phyloP scores from a whole-genome alignment of 2,329 filamentous ascomycete genomes.

The Aspergillus brasiliensis region DNA sequence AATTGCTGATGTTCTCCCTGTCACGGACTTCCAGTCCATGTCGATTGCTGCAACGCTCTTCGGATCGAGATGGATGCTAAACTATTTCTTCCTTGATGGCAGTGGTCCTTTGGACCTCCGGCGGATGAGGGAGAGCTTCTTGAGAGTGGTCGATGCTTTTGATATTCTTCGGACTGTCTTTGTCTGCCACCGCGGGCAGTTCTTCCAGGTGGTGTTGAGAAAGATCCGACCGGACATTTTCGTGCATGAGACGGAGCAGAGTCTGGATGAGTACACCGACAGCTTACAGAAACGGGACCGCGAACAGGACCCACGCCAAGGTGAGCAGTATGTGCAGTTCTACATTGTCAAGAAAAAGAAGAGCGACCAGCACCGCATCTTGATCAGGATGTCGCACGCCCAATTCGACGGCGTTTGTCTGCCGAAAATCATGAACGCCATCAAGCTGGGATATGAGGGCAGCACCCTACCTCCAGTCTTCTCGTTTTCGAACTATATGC shows the following conservation, averaged over 20 bases:
- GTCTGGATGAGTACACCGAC: conserved; percentile 55
- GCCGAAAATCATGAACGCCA: conserved; percentile 62
- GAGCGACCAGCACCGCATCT: conserved; percentile 51
- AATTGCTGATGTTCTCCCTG: conserved; percentile 60
- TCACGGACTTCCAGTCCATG: conserved; percentile 51
- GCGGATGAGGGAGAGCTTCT: conserved; percentile 43
- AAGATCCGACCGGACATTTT: conserved; percentile 55
- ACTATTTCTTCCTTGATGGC: conserved; percentile 62
- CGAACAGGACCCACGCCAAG: conserved; percentile 57
- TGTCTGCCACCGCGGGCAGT: conserved; percentile 53
- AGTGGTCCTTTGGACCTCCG: conserved; percentile 51
- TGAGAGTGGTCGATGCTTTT: conserved; percentile 60
- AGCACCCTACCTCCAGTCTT: conserved; percentile 41
- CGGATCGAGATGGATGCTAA: conserved; percentile 44
- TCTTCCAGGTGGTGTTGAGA: conserved; percentile 61
- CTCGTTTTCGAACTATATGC: conserved; percentile 53
- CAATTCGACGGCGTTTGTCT: conserved; percentile 72
- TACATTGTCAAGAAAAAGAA: conserved; percentile 52
- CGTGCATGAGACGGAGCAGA: conserved; percentile 55
- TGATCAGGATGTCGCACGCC: conserved; percentile 66
- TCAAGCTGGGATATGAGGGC: conserved; percentile 57
- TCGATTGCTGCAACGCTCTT: conserved; percentile 40
- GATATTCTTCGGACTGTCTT: conserved; percentile 70
- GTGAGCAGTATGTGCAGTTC: conserved; percentile 64
- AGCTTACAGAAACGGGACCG: conserved; percentile 60